These are phyloP conservation scores for Takashimella tepidaria DNA, from an alignment of 1,284 basidiomycete species.

Conservation along the genomic window DNA sequence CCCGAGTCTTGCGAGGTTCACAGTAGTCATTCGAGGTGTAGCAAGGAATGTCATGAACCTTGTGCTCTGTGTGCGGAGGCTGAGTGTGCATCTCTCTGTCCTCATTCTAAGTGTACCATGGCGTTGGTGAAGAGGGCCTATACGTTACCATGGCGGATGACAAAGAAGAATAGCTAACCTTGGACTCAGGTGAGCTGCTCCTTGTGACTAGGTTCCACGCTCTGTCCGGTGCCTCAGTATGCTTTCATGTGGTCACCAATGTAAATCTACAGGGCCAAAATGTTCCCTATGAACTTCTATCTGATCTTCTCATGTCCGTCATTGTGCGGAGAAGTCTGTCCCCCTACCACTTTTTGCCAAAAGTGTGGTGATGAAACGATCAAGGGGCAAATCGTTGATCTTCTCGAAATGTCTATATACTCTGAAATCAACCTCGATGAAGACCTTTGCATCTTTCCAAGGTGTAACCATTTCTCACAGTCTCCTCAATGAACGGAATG, in stretches of 20 bases:
- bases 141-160: background rate
- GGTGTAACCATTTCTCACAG: background rate
- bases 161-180: too few relatives aligned
- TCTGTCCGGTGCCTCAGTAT: background rate
- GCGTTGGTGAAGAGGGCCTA: background rate
- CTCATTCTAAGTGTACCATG: background rate
- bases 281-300: too few relatives aligned
- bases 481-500: background rate
- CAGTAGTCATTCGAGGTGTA: background rate
- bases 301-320: background rate
- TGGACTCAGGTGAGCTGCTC: background rate
- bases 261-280: background rate
- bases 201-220: background rate
- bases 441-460: background rate
- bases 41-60: background rate
- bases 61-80: background rate
- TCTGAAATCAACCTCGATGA: background rate
- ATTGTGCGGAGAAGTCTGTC: background rate
- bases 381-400: background rate
- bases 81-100: background rate
- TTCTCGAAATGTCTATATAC: too few relatives aligned
- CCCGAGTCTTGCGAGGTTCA: background rate
- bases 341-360: background rate
- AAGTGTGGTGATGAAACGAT: background rate
- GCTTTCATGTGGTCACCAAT: background rate